phyloP scores from a whole-genome alignment of 345 rosid species.

The Psidium guajava region DNA sequence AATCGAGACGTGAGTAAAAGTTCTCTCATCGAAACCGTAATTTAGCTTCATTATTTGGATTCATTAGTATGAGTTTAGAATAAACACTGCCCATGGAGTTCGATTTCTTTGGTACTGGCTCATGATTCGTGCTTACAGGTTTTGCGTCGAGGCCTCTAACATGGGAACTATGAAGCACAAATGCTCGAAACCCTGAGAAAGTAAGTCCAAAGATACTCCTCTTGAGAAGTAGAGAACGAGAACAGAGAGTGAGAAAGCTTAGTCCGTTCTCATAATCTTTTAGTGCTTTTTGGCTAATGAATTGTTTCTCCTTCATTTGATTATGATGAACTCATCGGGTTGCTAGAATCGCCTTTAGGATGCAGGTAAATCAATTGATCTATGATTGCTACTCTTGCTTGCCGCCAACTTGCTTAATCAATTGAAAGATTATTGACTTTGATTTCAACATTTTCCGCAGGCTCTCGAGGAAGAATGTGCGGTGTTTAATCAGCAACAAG shows the following conservation, averaged over 20 bases:
- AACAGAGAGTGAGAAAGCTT: neutral
- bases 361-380: conserved; percentile 7
- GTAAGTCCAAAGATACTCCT: neutral
- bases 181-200: conserved; percentile 10
- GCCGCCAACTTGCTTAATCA: neutral
- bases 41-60: neutral
- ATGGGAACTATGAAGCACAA: conserved; percentile 10
- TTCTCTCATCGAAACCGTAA: neutral
- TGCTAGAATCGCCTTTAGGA: too few species aligned
- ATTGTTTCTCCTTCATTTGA: neutral
- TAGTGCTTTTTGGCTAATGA: neutral
- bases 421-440: neutral
- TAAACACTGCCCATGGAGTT: neutral
- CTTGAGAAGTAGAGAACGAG: neutral
- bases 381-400: neutral
- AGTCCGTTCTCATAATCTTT: neutral
- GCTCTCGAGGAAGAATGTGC: conserved; percentile 10
- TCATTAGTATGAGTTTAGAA: neutral
- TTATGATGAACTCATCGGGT: neutral
- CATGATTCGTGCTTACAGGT: neutral
- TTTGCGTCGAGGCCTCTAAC: conserved; percentile 7
- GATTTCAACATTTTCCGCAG: neutral
- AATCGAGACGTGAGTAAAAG: neutral
- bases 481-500: conserved; percentile 1
- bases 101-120: neutral